Percentiles rank a stretch among this genome's conserved stretches.
phyloP scores from a whole-genome alignment of 495 filamentous ascomycete genomes.

The Penicillium flavigenum region DNA sequence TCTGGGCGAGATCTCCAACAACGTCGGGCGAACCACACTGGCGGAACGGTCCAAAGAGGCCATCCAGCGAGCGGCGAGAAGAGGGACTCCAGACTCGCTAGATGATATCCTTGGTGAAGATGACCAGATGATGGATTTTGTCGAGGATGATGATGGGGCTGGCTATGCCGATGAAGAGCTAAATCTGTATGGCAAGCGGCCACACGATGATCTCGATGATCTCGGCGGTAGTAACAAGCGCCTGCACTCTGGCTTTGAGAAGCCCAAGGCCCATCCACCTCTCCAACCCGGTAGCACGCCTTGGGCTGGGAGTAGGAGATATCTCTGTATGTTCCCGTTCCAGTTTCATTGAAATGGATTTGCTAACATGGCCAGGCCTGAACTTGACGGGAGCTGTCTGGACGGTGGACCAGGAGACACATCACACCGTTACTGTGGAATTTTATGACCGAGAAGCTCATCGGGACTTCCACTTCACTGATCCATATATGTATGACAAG shows the following conservation, averaged over 20 bases:
- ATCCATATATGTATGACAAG: conserved; percentile 92
- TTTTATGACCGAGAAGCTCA: conserved; percentile 94
- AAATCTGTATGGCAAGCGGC: conserved; percentile 62
- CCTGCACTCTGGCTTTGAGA: conserved; percentile 51
- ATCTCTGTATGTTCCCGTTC: conserved; percentile 61
- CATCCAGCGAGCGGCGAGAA: conserved; percentile 41
- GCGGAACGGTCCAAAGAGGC: conserved; percentile 56
- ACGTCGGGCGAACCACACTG: conserved; percentile 55
- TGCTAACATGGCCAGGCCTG: conserved; percentile 50
- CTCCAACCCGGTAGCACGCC: conserved; percentile 95
- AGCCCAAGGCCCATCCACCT: conserved; percentile 71
- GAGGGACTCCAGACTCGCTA: conserved; percentile 55
- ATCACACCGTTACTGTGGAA: conserved; percentile 94
- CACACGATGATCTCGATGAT: conserved; percentile 52
- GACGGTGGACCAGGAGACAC: conserved; percentile 94
- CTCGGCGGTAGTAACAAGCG: conserved; percentile 61
- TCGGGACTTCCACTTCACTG: conserved; percentile 92
- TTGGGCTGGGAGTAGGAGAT: conserved; percentile 90
- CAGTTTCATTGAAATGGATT: neutral
- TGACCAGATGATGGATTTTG: conserved; percentile 71
- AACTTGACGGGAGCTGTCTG: conserved; percentile 93
- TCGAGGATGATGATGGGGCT: conserved; percentile 93
- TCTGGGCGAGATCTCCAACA: conserved; percentile 66
- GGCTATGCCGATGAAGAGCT: conserved; percentile 67
- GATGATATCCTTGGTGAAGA: conserved; percentile 55